phyloP scores from a whole-genome alignment of 2,329 filamentous ascomycete species.

The Beauveria varroae region DNA sequence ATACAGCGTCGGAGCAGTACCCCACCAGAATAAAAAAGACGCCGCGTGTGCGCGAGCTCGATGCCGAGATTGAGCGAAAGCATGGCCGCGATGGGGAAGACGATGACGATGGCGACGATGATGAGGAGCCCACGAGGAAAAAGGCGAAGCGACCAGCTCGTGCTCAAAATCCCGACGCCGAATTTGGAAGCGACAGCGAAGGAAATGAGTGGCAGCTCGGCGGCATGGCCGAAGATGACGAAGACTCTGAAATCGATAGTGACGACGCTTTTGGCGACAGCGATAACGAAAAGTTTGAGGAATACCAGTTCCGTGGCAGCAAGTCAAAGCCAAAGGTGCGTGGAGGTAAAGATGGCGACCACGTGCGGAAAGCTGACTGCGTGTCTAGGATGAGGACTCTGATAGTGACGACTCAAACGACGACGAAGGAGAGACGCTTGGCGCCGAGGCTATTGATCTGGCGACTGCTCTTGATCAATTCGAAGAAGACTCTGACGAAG shows the following conservation, averaged over 20 bases:
- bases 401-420: conserved; percentile 43
- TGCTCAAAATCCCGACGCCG: conserved; percentile 48
- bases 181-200: conserved; percentile 75
- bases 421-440: conserved; percentile 51
- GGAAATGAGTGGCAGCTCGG: conserved; percentile 82
- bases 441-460: conserved; percentile 52
- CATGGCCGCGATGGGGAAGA: conserved; percentile 37
- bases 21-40: conserved; percentile 40
- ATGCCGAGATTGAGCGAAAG: conserved; percentile 38
- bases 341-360: not conserved
- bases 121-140: conserved; percentile 44
- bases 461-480: conserved; percentile 50
- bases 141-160: conserved; percentile 34
- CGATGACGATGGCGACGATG: conserved; percentile 46
- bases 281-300: conserved; percentile 78
- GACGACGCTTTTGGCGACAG: conserved; percentile 82
- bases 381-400: conserved; percentile 45
- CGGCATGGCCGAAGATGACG: conserved; percentile 44
- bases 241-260: conserved; percentile 58
- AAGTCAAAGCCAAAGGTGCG: conserved; percentile 20
- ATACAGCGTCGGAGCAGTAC: conserved; percentile 47
- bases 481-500: conserved; percentile 41
- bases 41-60: conserved; percentile 43
- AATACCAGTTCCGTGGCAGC: conserved; percentile 52
- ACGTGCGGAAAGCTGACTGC: not conserved